A percentile compares a stretch with the other conserved stretches of the same genome.
Conservation (phyloP, 202 grass and related monocot species). For the Panicum virgatum region DNA sequence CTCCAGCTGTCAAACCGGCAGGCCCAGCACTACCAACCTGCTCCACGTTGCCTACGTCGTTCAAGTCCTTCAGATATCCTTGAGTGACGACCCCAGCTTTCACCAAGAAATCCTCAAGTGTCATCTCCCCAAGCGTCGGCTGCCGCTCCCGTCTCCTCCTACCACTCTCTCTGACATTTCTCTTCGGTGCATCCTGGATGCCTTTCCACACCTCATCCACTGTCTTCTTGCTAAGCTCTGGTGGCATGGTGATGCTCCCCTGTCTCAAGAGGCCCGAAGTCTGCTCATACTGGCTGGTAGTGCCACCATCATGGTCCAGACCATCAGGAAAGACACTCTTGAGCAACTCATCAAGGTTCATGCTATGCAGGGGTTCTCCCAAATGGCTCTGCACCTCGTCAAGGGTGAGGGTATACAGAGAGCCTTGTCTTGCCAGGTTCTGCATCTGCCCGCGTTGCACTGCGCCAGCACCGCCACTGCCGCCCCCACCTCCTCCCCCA, state of each 20-base stretch:
- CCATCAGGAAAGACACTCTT: conserved; percentile 68
- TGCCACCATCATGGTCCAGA: conserved; percentile 37
- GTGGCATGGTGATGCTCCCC: conserved; percentile 81
- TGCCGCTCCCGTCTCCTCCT: conserved; percentile 49
- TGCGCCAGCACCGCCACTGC: conserved; percentile 4
- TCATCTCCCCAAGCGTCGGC: conserved; percentile 81
- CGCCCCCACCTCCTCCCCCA: conserved; percentile 1
- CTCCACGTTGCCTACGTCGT: conserved; percentile 25
- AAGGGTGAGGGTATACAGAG: conserved; percentile 79
- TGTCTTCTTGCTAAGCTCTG: conserved; percentile 81
- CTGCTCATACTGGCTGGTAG: conserved; percentile 36
- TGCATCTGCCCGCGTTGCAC: conserved; percentile 49
- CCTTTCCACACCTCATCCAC: conserved; percentile 94
- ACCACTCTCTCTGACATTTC: conserved; percentile 15
- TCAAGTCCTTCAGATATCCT: conserved; percentile 49
- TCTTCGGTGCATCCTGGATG: conserved; percentile 54
- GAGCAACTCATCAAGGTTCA: conserved; percentile 97
- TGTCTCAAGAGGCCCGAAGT: conserved; percentile 62
- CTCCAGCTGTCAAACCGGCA: conserved; percentile 25
- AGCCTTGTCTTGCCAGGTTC: conserved; percentile 75
- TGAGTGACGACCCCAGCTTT: conserved; percentile 79
- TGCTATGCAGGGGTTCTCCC: conserved; percentile 74
- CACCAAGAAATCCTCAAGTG: conserved; percentile 82
- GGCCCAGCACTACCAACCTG: conserved; percentile 28
- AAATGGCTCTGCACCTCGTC: conserved; percentile 89